These are phyloP conservation scores for Citrus australasica DNA, from an alignment of 345 rosid species.

Conservation along the genomic window DNA sequence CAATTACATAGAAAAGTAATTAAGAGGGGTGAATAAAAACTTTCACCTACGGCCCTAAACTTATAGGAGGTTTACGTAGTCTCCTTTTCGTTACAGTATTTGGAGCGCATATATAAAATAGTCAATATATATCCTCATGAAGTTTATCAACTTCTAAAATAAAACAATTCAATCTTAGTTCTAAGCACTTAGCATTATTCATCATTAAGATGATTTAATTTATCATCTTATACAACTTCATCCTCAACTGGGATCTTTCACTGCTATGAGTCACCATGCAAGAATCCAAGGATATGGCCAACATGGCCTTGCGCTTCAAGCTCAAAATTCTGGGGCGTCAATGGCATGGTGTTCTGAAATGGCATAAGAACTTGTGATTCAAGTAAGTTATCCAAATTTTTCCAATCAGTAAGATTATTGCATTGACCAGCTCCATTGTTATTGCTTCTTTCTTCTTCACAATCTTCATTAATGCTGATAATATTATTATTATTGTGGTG, in stretches of 20 bases:
- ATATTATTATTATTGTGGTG: not conserved
- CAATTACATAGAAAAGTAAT: not conserved
- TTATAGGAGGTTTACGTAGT: not conserved
- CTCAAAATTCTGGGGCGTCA: conserved; percentile 30
- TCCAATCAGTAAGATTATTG: conserved; percentile 56
- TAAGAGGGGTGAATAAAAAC: conserved; percentile 26
- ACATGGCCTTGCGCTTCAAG: conserved; percentile 27
- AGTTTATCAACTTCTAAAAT: not conserved
- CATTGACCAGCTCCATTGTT: conserved; percentile 5
- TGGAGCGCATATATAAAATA: not conserved
- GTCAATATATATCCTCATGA: not conserved
- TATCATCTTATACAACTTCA: not conserved
- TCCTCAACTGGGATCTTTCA: not conserved
- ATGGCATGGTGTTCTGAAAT: conserved; percentile 17
- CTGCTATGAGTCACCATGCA: conserved; percentile 55
- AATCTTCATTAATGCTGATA: conserved; percentile 24
- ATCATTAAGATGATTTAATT: not conserved
- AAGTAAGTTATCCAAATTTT: conserved; percentile 53
- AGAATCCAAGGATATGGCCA: conserved; percentile 58
- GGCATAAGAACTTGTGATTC: conserved; percentile 33
- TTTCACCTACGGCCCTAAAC: conserved; percentile 8
- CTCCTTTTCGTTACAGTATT: not conserved
- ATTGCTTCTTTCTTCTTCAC: conserved; percentile 43
- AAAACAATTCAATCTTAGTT: not conserved
- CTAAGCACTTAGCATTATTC: not conserved